Percentiles rank a stretch among this genome's conserved stretches.
Conservation (phyloP, 805 yeast species). For the Brettanomyces custersianus region DNA sequence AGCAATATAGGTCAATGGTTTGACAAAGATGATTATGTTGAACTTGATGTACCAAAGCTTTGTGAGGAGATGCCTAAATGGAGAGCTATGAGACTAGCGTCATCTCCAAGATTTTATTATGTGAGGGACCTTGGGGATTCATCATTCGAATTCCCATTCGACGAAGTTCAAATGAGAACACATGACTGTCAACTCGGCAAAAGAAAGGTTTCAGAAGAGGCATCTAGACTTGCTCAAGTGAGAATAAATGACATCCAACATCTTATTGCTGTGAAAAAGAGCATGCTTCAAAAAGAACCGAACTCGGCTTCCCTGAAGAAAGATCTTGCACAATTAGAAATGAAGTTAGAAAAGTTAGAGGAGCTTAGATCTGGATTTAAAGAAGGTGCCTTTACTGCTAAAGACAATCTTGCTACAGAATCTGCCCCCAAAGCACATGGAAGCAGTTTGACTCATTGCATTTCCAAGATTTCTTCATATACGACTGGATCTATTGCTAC, state of each 20-base stretch:
- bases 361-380: slow-evolving; percentile 17
- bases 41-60: slow-evolving; percentile 44
- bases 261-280: slow-evolving; percentile 24
- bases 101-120: slow-evolving; percentile 53
- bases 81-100: slow-evolving; percentile 41
- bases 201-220: slow-evolving; percentile 48
- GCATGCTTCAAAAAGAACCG: neutral
- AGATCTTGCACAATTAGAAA: slow-evolving; percentile 18
- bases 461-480: slow-evolving; percentile 1
- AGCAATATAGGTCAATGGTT: slow-evolving; percentile 40
- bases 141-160: slow-evolving; percentile 47
- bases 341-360: slow-evolving; percentile 17
- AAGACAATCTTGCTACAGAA: slow-evolving; percentile 8
- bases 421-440: neutral
- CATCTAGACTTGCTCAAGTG: slow-evolving; percentile 32
- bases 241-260: slow-evolving; percentile 32
- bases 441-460: neutral
- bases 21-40: slow-evolving; percentile 68
- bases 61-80: slow-evolving; percentile 29
- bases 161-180: slow-evolving; percentile 39
- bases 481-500: slow-evolving; percentile 1
- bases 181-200: slow-evolving; percentile 58
- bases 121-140: slow-evolving; percentile 41
- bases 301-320: neutral
- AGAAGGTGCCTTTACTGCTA: slow-evolving; percentile 19